phyloP scores from a whole-genome alignment of 2,329 filamentous ascomycete genomes.

The Ascochyta rabiei region DNA sequence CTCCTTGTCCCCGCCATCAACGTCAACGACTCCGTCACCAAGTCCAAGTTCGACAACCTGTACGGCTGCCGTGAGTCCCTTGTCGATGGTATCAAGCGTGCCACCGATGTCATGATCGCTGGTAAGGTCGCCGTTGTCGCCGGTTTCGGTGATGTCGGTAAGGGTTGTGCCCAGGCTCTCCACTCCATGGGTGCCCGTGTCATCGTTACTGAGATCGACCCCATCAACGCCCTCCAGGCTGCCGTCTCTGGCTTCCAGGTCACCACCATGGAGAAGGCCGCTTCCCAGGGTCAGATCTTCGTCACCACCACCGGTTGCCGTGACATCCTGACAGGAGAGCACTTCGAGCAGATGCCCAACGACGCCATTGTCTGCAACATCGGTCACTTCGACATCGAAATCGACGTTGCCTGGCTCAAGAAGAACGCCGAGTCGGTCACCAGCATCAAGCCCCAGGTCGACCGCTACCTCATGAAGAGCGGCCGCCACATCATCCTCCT shows the following conservation, averaged over 20 bases:
- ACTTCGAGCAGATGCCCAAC: conserved; percentile 96
- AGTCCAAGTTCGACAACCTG: conserved; percentile 99
- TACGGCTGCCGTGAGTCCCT: conserved; percentile 99
- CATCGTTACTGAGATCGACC: conserved; percentile 94
- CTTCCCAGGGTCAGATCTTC: conserved; percentile 89
- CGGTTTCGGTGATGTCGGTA: conserved; percentile 98
- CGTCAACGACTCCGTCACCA: conserved; percentile 99
- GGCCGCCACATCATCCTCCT: conserved; percentile 98
- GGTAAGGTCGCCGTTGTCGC: conserved; percentile 98
- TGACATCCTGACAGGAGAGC: conserved; percentile 89
- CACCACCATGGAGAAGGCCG: conserved; percentile 96
- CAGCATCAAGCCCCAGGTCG: conserved; percentile 99
- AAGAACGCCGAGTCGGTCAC: conserved; percentile 89
- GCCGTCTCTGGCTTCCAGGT: conserved; percentile 98
- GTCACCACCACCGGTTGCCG: conserved; percentile 99
- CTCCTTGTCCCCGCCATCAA: conserved; percentile 95
- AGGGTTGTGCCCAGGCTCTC: conserved; percentile 96
- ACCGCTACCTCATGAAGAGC: conserved; percentile 93
- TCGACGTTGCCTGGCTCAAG: conserved; percentile 99
- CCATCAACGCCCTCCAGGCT: conserved; percentile 99
- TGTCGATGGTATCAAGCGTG: conserved; percentile 99
- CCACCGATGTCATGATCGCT: conserved; percentile 99
- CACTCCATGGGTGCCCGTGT: conserved; percentile 97
- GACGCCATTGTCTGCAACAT: conserved; percentile 99
- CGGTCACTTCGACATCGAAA: conserved; percentile 99